These are phyloP conservation scores for Dryas octopetala DNA, from an alignment of 306 rosid genomes.

Conservation along the genomic window DNA sequence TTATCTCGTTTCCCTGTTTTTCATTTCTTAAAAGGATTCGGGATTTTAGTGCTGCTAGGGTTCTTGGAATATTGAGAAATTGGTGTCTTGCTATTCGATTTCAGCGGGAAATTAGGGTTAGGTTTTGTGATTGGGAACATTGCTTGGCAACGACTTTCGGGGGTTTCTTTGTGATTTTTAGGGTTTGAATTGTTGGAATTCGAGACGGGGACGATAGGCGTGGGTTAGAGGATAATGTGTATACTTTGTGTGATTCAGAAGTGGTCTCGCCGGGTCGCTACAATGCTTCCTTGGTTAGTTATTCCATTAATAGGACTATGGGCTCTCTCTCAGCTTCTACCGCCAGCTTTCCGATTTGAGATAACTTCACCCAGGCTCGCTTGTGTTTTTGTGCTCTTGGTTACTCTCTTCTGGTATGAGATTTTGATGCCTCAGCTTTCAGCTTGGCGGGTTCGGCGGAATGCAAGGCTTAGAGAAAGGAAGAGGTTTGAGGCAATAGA, in stretches of 20 bases:
- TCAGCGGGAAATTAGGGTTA: conserved; percentile 38
- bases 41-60: conserved; percentile 60
- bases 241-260: conserved; percentile 99
- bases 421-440: conserved; percentile 98
- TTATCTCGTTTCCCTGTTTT: conserved; percentile 25
- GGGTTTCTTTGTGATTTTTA: conserved; percentile 29
- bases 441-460: conserved; percentile 85
- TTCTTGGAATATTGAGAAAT: conserved; percentile 48
- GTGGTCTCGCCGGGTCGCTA: conserved; percentile 99
- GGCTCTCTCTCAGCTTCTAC: conserved; percentile 98
- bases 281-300: conserved; percentile 99
- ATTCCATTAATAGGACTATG: conserved; percentile 91
- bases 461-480: conserved; percentile 78
- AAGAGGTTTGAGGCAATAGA: conserved; percentile 89
- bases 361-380: conserved; percentile 93
- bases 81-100: conserved; percentile 37
- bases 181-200: conserved; percentile 46
- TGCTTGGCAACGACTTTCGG: conserved; percentile 23
- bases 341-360: conserved; percentile 94
- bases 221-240: conserved; percentile 94
- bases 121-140: conserved; percentile 53
- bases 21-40: conserved; percentile 26
- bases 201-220: conserved; percentile 56
- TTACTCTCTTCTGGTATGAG: conserved; percentile 99
- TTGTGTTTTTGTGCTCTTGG: conserved; percentile 86